A percentile compares a stretch with the other conserved stretches of the same genome.
Evolutionary conservation across 306 rosid species (phyloP).

Genomic region (Glycine soja): DNA sequence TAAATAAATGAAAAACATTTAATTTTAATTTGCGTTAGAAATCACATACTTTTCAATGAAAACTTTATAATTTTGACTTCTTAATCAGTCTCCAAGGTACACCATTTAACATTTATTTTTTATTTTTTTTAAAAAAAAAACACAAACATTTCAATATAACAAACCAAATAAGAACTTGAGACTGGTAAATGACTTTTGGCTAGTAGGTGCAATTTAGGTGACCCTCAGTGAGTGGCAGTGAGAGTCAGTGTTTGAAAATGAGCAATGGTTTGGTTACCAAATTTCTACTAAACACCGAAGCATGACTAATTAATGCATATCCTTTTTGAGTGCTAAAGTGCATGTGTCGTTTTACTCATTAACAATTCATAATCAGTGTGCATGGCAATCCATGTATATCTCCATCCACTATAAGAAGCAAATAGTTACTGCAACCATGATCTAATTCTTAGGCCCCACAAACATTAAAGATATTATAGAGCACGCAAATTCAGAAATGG

Average conservation of each 20-base stretch:
- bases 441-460: slow-evolving; percentile 35
- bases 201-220: slow-evolving; percentile 44
- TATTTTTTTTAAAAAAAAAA: no score
- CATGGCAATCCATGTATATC: neutral
- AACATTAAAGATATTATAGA: slow-evolving; percentile 17
- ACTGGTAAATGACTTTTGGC: neutral
- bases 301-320: slow-evolving; percentile 25
- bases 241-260: slow-evolving; percentile 26
- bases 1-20: no score
- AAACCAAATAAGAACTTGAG: neutral
- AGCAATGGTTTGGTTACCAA: slow-evolving; percentile 36
- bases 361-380: slow-evolving; percentile 10
- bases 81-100: no score
- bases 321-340: neutral
- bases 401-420: slow-evolving; percentile 5
- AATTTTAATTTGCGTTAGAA: no score
- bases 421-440: slow-evolving; percentile 8
- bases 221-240: neutral
- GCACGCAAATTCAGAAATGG: slow-evolving; percentile 13
- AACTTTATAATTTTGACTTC: no score
- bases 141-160: neutral
- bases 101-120: no score
- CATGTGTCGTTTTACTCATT: slow-evolving; percentile 2
- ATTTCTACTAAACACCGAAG: slow-evolving; percentile 26
- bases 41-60: no score